Percentiles rank a stretch among this genome's conserved stretches.
Evolutionary conservation across 2,329 filamentous ascomycete species (phyloP).

Genomic region (Proliferodiscus dingleyae): DNA sequence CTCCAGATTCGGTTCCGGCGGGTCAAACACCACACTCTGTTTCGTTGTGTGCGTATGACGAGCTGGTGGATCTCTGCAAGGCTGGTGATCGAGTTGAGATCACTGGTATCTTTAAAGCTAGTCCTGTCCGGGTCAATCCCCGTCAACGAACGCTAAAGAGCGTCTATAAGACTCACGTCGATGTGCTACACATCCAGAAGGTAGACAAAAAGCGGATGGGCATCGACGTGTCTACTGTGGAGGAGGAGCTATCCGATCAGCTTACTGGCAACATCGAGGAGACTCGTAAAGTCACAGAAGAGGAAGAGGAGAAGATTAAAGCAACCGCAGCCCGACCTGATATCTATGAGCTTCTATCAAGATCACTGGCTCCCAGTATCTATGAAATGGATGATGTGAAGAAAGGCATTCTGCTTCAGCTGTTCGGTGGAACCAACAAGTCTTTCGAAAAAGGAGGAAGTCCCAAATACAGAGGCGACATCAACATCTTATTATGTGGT

Average conservation of each 20-base stretch:
- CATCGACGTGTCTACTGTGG: constrained; percentile 82
- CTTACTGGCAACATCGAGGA: constrained; percentile 72
- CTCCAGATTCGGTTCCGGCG: constrained; percentile 93
- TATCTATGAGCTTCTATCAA: constrained; percentile 84
- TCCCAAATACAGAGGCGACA: constrained; percentile 97
- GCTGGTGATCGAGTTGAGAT: constrained; percentile 93
- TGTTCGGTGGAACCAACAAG: constrained; percentile 95
- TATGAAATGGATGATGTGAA: constrained; percentile 97
- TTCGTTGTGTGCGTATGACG: constrained; percentile 91
- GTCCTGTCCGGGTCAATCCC: constrained; percentile 88
- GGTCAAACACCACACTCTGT: constrained; percentile 94
- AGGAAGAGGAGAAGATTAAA: constrained; percentile 86
- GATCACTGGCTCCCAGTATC: constrained; percentile 94
- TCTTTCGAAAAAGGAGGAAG: constrained; percentile 97
- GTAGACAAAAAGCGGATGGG: constrained; percentile 93
- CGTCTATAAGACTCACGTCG: constrained; percentile 96
- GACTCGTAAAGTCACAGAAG: constrained; percentile 73
- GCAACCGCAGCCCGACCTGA: constrained; percentile 79
- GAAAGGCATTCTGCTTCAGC: constrained; percentile 88
- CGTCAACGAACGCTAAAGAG: constrained; percentile 89
- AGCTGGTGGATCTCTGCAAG: constrained; percentile 90
- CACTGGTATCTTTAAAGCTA: constrained; percentile 94
- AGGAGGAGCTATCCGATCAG: constrained; percentile 61
- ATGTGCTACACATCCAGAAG: constrained; percentile 93
- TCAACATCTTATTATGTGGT: constrained; percentile 93